A percentile compares a stretch with the other conserved stretches of the same genome.
These are phyloP conservation scores for Lactifluus echinatus DNA, from an alignment of 768 basidiomycete species.

Conservation along the genomic window DNA sequence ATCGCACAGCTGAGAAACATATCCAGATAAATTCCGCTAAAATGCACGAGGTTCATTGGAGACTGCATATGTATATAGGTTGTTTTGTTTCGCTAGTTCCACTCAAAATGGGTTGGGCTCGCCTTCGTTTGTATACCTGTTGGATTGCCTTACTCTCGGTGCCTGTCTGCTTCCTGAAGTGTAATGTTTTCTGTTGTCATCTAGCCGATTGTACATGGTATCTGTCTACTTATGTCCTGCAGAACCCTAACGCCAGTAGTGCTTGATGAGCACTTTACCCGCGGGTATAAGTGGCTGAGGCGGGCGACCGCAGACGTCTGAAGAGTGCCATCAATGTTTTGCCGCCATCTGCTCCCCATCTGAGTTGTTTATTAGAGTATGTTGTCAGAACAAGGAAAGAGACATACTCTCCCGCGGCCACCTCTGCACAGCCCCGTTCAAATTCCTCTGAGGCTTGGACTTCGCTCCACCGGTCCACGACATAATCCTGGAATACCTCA, in stretches of 20 bases:
- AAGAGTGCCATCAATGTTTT: conserved; percentile 60
- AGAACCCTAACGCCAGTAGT: not conserved
- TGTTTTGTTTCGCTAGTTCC: too few species aligned
- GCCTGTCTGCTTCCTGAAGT: not conserved
- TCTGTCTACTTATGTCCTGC: not conserved
- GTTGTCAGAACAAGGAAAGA: not conserved
- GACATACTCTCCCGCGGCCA: conserved; percentile 60
- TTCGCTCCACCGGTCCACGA: conserved; percentile 69
- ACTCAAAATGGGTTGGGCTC: too few species aligned
- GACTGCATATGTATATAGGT: too few species aligned
- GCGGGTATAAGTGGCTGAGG: conserved; percentile 22
- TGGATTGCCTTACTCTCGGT: not conserved
- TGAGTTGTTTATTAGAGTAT: conserved; percentile 23
- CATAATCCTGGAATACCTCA: conserved; percentile 45
- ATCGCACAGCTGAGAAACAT: conserved; percentile 7
- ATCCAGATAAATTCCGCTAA: not conserved
- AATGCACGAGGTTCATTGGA: not conserved
- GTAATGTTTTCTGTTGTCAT: not conserved
- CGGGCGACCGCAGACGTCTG: conserved; percentile 55
- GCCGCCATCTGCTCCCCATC: conserved; percentile 66
- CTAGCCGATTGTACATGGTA: not conserved
- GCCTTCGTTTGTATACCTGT: not conserved
- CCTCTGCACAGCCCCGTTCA: conserved; percentile 61
- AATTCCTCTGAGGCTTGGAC: conserved; percentile 57
- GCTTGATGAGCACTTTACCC: conserved; percentile 1